These are phyloP conservation scores for Phytophthora syringae DNA, from an alignment of 352 stramenopile species.

Conservation along the genomic window DNA sequence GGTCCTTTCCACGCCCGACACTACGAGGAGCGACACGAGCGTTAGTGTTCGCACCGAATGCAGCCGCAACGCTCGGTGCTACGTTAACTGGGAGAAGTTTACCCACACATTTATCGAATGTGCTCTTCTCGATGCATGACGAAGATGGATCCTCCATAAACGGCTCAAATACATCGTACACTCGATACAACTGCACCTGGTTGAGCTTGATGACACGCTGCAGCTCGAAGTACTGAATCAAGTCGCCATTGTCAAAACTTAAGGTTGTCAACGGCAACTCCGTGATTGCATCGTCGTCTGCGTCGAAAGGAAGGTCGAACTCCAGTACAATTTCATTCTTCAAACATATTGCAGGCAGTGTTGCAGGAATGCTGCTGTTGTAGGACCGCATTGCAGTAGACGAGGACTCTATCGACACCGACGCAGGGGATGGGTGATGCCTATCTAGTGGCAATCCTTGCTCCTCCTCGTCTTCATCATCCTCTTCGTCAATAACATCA, in stretches of 20 bases:
- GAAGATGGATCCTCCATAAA: slow-evolving; percentile 62
- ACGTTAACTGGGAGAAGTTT: slow-evolving; percentile 65
- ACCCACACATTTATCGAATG: slow-evolving; percentile 76
- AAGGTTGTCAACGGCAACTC: slow-evolving; percentile 74
- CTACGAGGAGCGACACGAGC: slow-evolving; percentile 62
- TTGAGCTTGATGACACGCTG: slow-evolving; percentile 79
- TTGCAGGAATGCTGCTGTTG: slow-evolving; percentile 60
- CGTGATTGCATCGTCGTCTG: slow-evolving; percentile 61
- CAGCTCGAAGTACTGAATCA: slow-evolving; percentile 85
- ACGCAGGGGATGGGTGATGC: slow-evolving; percentile 23
- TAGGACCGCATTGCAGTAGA: slow-evolving; percentile 59
- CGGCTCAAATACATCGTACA: slow-evolving; percentile 79
- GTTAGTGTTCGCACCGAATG: slow-evolving; percentile 71
- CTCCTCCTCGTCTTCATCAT: slow-evolving; percentile 64
- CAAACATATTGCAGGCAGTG: slow-evolving; percentile 70
- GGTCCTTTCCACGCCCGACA: slow-evolving; percentile 68
- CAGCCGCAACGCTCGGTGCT: slow-evolving; percentile 55
- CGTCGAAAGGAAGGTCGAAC: slow-evolving; percentile 81
- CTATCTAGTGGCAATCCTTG: not conserved
- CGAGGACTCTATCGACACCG: slow-evolving; percentile 63
- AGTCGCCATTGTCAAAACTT: slow-evolving; percentile 83
- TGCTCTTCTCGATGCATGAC: slow-evolving; percentile 81
- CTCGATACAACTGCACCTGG: slow-evolving; percentile 64
- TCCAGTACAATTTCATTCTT: slow-evolving; percentile 88
- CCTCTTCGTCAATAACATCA: slow-evolving; percentile 70